These are phyloP conservation scores for Abelmoschus esculentus DNA, from an alignment of 345 rosid genomes.

Conservation along the genomic window DNA sequence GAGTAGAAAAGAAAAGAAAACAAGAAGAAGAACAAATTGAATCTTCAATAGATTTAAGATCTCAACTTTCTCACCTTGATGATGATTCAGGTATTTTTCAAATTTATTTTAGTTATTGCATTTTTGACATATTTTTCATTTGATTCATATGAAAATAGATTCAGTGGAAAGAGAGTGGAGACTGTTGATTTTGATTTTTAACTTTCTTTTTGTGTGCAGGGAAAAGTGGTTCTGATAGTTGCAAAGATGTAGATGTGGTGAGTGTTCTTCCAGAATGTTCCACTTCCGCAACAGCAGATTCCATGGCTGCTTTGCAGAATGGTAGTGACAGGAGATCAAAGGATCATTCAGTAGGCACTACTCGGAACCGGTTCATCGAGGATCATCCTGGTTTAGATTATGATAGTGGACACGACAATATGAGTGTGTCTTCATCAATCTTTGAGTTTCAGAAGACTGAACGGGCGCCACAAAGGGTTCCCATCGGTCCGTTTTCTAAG, in stretches of 20 bases:
- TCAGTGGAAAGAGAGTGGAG: background rate
- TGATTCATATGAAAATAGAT: background rate
- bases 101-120: background rate
- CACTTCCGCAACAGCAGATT: conserved; percentile 27
- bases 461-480: conserved; percentile 34
- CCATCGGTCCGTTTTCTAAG: conserved; percentile 59
- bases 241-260: conserved; percentile 84
- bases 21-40: conserved; percentile 42
- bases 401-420: conserved; percentile 26
- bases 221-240: conserved; percentile 45
- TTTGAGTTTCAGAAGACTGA: conserved; percentile 71
- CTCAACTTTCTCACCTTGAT: conserved; percentile 38
- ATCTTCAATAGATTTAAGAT: conserved; percentile 40
- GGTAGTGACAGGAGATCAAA: conserved; percentile 21
- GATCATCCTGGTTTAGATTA: conserved; percentile 37
- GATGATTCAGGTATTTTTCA: conserved; percentile 40
- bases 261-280: conserved; percentile 48
- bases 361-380: conserved; percentile 24
- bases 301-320: conserved; percentile 19
- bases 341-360: conserved; percentile 28
- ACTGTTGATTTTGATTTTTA: background rate
- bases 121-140: background rate
- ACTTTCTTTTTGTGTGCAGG: conserved; percentile 24
- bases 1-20: conserved; percentile 59
- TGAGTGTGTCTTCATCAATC: conserved; percentile 21